These are phyloP conservation scores for Rhizophora mangle DNA, from an alignment of 345 rosid species.

Conservation along the genomic window DNA sequence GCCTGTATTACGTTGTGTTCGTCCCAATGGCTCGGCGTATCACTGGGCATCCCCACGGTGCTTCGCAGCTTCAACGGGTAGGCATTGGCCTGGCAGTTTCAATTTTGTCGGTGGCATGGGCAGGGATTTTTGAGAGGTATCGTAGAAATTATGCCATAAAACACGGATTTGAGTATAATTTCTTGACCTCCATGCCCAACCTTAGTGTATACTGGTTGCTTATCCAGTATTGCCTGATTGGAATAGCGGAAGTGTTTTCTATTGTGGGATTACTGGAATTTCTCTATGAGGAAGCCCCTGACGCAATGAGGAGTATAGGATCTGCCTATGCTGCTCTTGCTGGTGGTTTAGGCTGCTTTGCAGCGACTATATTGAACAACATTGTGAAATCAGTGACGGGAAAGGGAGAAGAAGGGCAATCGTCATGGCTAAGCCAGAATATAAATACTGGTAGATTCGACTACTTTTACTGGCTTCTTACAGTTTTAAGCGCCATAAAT, in stretches of 20 bases:
- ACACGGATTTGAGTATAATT: conserved; percentile 52
- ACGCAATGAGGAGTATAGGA: conserved; percentile 97
- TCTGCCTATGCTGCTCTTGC: conserved; percentile 88
- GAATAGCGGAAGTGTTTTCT: conserved; percentile 87
- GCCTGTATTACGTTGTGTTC: conserved; percentile 63
- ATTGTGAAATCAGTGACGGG: conserved; percentile 65
- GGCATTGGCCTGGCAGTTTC: conserved; percentile 79
- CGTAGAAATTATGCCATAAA: conserved; percentile 65
- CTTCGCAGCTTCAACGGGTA: conserved; percentile 89
- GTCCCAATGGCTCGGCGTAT: conserved; percentile 69
- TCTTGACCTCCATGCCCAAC: conserved; percentile 58
- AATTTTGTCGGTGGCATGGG: conserved; percentile 66
- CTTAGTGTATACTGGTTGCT: conserved; percentile 81
- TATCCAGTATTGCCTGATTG: conserved; percentile 80
- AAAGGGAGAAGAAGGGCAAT: conserved; percentile 27
- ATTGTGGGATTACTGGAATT: conserved; percentile 77
- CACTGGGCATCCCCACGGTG: conserved; percentile 87
- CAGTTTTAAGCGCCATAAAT: conserved; percentile 58
- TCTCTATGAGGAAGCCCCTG: conserved; percentile 88
- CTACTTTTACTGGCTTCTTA: conserved; percentile 73
- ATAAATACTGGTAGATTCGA: conserved; percentile 78
- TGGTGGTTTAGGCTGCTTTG: conserved; percentile 82
- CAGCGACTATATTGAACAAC: conserved; percentile 68
- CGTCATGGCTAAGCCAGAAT: conserved; percentile 82
- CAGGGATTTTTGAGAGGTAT: conserved; percentile 69